Base-by-base conservation (phyloP, 106 monocot genomes). In the Platanthera zijinensis region DNA sequence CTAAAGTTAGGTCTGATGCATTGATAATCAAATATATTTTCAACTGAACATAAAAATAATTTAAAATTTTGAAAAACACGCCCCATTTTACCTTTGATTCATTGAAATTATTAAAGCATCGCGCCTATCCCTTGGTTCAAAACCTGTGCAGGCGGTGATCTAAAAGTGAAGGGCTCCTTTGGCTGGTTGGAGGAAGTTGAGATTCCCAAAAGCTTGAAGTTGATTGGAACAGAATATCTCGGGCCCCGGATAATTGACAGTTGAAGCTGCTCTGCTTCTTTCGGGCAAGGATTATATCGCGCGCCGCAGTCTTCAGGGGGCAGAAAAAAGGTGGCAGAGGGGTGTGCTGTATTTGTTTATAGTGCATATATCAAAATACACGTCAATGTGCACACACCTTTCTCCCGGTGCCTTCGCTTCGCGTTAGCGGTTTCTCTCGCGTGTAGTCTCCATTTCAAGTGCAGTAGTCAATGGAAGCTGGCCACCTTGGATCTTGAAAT, bases 131-230 rank as follows among this genome's bases (percentile, higher is more conserved):
- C 4, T 67, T 39, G 5, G 30, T 32, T 48, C n/a, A 10, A 51
- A 49, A 77, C n/a, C 52, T 28, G 52, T 82, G 11, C 84, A 84
- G 86, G 80, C 52, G 79, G 13, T 48, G 62, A 4, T 45, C n/a
- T 28, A 51, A 30, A 18, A 2, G 46, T 17, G 71, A 15, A 17
- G 39, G 85, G 12, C 51, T 6, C 32, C 30, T 66, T 88, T 1
- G 74, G 83, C 32, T 95, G 90, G 92, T 82, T 95, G 83, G 87
- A 92, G 70, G 92, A 95, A 82, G 84, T 88, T 2, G 85, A 86
- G 11, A 74, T 81, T 50, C 87, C 95, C 0, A 62, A 82, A 56
- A 82, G 84, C 11, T 69, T 82, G 78, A 80, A 74, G 77, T 88
- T 95, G 83, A 71, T 77, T 52, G 75, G 78, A 21, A 78, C 88